Evolutionary conservation across 495 filamentous ascomycete genomes (phyloP), one percentile per base, ranked within the genome.

Genomic region (Talaromyces proteolyticus): DNA sequence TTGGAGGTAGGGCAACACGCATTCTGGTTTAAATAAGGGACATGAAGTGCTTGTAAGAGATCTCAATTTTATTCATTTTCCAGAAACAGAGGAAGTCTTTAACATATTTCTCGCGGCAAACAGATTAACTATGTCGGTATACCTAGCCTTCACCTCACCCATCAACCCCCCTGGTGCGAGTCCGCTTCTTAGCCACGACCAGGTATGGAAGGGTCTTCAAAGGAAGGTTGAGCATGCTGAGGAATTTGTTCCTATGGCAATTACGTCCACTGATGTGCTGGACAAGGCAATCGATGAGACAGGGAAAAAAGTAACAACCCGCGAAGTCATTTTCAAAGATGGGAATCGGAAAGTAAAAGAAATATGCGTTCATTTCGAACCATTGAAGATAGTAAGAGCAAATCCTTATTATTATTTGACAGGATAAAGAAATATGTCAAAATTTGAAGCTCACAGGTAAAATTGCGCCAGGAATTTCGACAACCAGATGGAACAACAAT

Each of bases 201-300:
- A 82, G 58, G 51, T 81, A 23, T 82, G 78, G 78, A 56, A 58
- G 6, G 78, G 67, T 10, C 63, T 82, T 10, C 65, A 73, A 44
- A 56, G 71, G 49, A 82, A 82, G 56, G 64, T 67, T 53, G 66
- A 71, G 26, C 60, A 63, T 23, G 73, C 77, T 23, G 68, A 80
- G 43, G 67, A 68, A 45, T 82, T 81, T 51, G 67, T 82, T 14
- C 57, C 69, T 4, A 66, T 65, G 17, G 63, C 61, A 17, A 80
- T 81, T 47, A 54, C 61, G 41, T 58, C 58, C 10, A 74, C 71
- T 12, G 61, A 65, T 4, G 72, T 68, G 4, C 20, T 68, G 7
- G 57, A 52, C 41, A 69, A 78, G 23, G 62, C 63, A 19, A 45
- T 49, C 41, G 61, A 65, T 58, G 45, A 64, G 29, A 55, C 58